These are phyloP conservation scores for Fusarium albidum DNA, from an alignment of 2,329 filamentous ascomycete genomes.

Conservation along the genomic window DNA sequence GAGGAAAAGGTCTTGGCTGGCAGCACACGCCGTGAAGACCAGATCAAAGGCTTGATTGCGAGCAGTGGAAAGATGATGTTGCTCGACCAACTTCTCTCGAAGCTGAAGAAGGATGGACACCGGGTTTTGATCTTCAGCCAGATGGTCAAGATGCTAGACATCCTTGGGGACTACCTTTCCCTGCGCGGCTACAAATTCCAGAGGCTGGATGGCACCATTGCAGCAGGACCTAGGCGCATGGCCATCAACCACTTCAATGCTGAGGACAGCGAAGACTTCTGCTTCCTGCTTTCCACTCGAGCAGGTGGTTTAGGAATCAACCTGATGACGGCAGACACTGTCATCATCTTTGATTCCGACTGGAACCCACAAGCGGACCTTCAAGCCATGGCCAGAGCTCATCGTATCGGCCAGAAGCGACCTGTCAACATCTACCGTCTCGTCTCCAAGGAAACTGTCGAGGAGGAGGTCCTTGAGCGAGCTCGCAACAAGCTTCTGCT, in stretches of 20 bases:
- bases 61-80: constrained; percentile 99
- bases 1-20: constrained; percentile 88
- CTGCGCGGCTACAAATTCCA: constrained; percentile 96
- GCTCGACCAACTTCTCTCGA: constrained; percentile 91
- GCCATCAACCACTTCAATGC: constrained; percentile 99
- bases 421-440: constrained; percentile 96
- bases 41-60: constrained; percentile 90
- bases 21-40: constrained; percentile 84
- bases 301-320: constrained; percentile 99
- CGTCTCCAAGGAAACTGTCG: constrained; percentile 97
- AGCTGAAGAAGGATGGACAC: constrained; percentile 92
- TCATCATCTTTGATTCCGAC: constrained; percentile 97
- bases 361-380: constrained; percentile 99
- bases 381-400: constrained; percentile 97
- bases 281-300: constrained; percentile 92
- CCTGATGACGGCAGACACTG: constrained; percentile 97
- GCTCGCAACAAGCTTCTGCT: constrained; percentile 97
- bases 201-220: constrained; percentile 92
- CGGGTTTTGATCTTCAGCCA: constrained; percentile 98
- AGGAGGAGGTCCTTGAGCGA: constrained; percentile 95
- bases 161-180: constrained; percentile 92
- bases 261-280: constrained; percentile 95
- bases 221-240: constrained; percentile 84
- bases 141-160: constrained; percentile 99
- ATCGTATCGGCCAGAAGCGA: constrained; percentile 95